phyloP scores from a whole-genome alignment of 2,329 filamentous ascomycete species.

The Cytospora mali region DNA sequence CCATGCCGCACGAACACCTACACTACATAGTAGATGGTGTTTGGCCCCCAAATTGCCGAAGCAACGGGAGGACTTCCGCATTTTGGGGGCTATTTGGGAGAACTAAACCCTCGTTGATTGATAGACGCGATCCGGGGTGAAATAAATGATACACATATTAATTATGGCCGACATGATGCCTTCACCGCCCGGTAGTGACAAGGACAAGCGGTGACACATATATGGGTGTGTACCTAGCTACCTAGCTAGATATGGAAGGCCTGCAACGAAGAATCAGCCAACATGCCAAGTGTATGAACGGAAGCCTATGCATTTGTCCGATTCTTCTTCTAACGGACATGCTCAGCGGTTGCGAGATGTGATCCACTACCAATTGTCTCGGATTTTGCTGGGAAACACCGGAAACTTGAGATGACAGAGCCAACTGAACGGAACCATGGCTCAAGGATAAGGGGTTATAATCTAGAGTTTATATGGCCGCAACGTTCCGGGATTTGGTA shows the following conservation, averaged over 20 bases:
- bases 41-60: neutral
- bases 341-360: constrained; percentile 18
- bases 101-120: neutral
- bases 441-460: neutral
- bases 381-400: neutral
- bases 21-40: neutral
- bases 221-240: neutral
- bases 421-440: neutral
- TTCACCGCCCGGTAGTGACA: neutral
- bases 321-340: constrained; percentile 1
- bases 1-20: neutral
- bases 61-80: neutral
- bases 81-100: constrained; percentile 8
- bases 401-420: constrained; percentile 2
- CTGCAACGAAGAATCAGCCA: neutral
- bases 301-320: constrained; percentile 9
- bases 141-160: neutral
- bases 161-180: neutral
- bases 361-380: constrained; percentile 9
- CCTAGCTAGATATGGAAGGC: neutral
- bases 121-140: neutral
- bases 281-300: neutral
- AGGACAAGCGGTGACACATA: too few relatives aligned
- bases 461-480: neutral
- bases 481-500: neutral